Evolutionary conservation across 169 alveolate species (phyloP), one percentile per base, ranked within the genome.

Genomic region (Plasmodium relictum): DNA sequence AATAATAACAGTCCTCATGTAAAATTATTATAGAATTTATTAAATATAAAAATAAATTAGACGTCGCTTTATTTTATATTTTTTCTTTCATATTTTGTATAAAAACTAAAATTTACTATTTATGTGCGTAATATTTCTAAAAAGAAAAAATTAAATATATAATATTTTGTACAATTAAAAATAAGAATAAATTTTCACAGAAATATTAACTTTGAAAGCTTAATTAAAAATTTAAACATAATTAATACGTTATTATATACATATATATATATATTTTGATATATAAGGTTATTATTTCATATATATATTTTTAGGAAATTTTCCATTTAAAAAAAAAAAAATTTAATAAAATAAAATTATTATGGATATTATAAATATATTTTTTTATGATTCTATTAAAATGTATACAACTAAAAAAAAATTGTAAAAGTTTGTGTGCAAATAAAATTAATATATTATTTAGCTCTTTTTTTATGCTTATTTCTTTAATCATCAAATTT

Each of bases 21-120:
- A 22, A 39, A n/a, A 22, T 65, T 16, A 65, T 14, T 70, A 48
- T 70, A 70, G 31, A 70, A 70, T 70, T 70, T 70, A 39, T 37
- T 56, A 18, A 14, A 18, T 56, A 22, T 56, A 70, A 8, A 56
- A 70, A 70, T 37, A 58, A 70, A 56, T 45, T 70, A 50, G 83
- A 24, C 56, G 68, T 48, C 48, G 9, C 50, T 70, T 20, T 70
- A 54, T 70, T 70, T 70, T 9, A 45, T 54, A 50, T 6, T 16
- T 70, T 70, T 31, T 44, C 26, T 37, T 24, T 70, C 66, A 37
- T 50, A 16, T 26, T 14, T 56, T 56, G 66, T 7, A 56, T 56
- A 70, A 70, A 70, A 70, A 45, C 18, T 45, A 70, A 70, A 70
- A 70, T 69, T 22, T 54, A 69, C 78, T 42, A 24, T 69, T 69